Evolutionary conservation across 805 yeast species (phyloP).

Genomic region (Candida schatavii): DNA sequence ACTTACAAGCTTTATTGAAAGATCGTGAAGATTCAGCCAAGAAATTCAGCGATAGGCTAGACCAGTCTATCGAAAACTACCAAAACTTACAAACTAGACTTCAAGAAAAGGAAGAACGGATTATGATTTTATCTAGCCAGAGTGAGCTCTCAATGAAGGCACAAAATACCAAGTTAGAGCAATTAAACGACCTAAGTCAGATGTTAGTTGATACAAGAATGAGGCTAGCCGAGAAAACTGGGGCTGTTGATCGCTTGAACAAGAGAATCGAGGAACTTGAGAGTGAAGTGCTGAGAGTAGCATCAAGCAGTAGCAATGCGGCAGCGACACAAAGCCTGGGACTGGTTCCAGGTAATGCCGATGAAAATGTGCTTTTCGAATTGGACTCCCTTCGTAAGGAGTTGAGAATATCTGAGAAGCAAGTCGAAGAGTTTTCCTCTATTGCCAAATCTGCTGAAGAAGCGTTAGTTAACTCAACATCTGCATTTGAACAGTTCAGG

Average conservation of each 20-base stretch:
- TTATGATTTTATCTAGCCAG: slow-evolving; percentile 52
- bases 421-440: slow-evolving; percentile 57
- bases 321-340: background rate
- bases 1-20: slow-evolving; percentile 56
- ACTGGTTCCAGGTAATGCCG: slow-evolving; percentile 7
- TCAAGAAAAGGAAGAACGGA: slow-evolving; percentile 52
- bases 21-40: slow-evolving; percentile 56
- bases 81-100: slow-evolving; percentile 44
- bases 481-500: slow-evolving; percentile 46
- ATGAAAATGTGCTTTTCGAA: slow-evolving; percentile 22
- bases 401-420: slow-evolving; percentile 54
- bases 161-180: slow-evolving; percentile 51
- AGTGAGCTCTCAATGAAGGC: slow-evolving; percentile 52
- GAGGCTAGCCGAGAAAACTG: slow-evolving; percentile 40
- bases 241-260: slow-evolving; percentile 36
- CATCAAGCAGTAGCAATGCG: background rate
- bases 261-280: slow-evolving; percentile 23
- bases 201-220: slow-evolving; percentile 43
- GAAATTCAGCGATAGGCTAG: slow-evolving; percentile 49
- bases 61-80: slow-evolving; percentile 47
- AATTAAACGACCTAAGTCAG: slow-evolving; percentile 52
- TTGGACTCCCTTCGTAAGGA: slow-evolving; percentile 51
- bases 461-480: slow-evolving; percentile 53
- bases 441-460: slow-evolving; percentile 67
- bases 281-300: slow-evolving; percentile 4